Base-by-base conservation (phyloP, 495 filamentous ascomycete species). In the Thermochaetoides thermophila region DNA sequence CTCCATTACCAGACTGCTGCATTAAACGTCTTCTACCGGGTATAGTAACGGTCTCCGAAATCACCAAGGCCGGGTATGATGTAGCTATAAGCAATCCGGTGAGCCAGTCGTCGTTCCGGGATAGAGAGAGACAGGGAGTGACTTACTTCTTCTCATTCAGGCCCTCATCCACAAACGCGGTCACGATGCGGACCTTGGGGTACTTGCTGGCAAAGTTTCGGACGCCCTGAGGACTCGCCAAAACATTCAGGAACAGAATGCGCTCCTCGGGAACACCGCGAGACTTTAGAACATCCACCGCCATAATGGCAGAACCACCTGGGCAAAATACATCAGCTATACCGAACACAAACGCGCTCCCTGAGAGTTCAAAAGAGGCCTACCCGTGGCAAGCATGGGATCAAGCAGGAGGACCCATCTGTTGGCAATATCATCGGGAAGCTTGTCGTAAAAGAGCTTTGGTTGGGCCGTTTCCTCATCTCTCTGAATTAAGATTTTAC, bases 361-460 rank as follows among this genome's bases (percentile, higher is more conserved):
- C 19, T 10, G 2, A 19, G 9, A 18, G 7, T 15, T 10, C 10
- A 13, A 0, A 13, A 20, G 11, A 33, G 3, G 14, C 14, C 1
- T 56, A 86, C 87, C 89, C 42, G 89, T 96, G 30, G 89, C 89
- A 60, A 97, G 86, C 89, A 97, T 97, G 2, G 91, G 89, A 52
- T 97, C 91, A 20, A 97, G 64, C n/a, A 97, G 64, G 17, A 97
- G 67, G 18, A 94, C 86, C 82, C 86, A 96, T 55, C 89, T 62
- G 8, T 87, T 68, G 7, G 79, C 73, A 46, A 97, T 93, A 57
- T 97, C 89, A 44, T 81, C 75, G 24, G 91, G 91, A 10, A 97
- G 68, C 59, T 97, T 97, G 42, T 94, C 86, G 52, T 95, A 96
- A 53, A 95, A 97, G 21, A 97, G 69, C 50, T 78, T 84, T 4